These are phyloP conservation scores for Ramaria sp. DNA, from an alignment of 768 basidiomycete genomes.

Conservation along the genomic window DNA sequence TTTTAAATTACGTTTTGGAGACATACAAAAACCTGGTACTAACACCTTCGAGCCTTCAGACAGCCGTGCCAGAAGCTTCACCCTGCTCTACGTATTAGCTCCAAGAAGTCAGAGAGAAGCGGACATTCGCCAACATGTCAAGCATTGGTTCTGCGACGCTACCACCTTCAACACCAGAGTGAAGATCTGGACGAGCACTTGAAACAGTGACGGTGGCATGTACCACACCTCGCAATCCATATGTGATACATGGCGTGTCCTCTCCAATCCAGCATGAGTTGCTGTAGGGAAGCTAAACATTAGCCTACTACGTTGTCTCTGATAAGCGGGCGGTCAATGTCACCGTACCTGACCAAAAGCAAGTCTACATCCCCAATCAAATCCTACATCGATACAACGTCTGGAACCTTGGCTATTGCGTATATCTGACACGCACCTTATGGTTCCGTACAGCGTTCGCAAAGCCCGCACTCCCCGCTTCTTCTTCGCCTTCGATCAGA, in stretches of 20 bases:
- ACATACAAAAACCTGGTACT: conserved; percentile 79
- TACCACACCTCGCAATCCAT: conserved; percentile 88
- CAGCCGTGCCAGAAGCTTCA: conserved; percentile 66
- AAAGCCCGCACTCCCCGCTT: conserved; percentile 86
- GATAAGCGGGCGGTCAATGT: not conserved
- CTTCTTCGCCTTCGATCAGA: conserved; percentile 93
- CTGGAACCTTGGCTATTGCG: not conserved
- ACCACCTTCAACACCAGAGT: conserved; percentile 93
- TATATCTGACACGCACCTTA: conserved; percentile 38
- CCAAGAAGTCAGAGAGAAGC: not conserved
- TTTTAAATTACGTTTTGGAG: not conserved
- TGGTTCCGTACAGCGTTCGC: conserved; percentile 59
- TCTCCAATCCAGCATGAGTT: conserved; percentile 98
- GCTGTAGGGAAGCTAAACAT: conserved; percentile 24
- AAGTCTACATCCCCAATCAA: conserved; percentile 81
- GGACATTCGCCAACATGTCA: conserved; percentile 53
- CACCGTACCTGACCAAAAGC: conserved; percentile 66
- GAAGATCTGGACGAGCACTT: conserved; percentile 67
- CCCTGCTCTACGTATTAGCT: conserved; percentile 32
- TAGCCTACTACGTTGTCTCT: not conserved
- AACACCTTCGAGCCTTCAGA: conserved; percentile 46
- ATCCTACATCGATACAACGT: conserved; percentile 34
- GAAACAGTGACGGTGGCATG: conserved; percentile 74
- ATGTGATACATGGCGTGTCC: conserved; percentile 85
- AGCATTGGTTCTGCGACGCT: conserved; percentile 81